A percentile compares a stretch with the other conserved stretches of the same genome.
These are phyloP conservation scores for Globisporangium nagaii DNA, from an alignment of 352 stramenopile species.

Conservation along the genomic window DNA sequence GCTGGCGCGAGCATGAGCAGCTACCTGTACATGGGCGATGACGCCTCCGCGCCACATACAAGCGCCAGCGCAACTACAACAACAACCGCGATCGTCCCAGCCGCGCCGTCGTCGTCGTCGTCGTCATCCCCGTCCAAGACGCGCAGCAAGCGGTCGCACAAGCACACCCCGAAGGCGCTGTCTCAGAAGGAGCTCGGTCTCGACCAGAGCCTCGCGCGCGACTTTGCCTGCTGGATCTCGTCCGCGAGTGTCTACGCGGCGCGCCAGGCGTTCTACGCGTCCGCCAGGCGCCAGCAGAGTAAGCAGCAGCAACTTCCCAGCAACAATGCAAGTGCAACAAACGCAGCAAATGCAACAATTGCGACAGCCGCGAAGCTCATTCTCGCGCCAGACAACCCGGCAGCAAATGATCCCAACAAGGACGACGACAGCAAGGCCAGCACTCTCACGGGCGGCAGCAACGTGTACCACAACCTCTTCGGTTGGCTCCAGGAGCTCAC, in stretches of 20 bases:
- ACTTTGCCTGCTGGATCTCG: slow-evolving; percentile 64
- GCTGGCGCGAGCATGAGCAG: slow-evolving; percentile 45
- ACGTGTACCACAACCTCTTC: slow-evolving; percentile 39
- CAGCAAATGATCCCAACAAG: slow-evolving; percentile 1
- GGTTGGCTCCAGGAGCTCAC: slow-evolving; percentile 42
- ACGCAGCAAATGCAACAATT: not conserved
- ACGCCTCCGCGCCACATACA: slow-evolving; percentile 10
- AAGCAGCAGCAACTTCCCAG: too few relatives aligned
- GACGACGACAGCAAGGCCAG: not conserved
- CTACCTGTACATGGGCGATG: slow-evolving; percentile 45
- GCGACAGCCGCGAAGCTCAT: slow-evolving; percentile 8
- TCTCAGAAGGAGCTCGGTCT: slow-evolving; percentile 55
- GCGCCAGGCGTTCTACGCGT: slow-evolving; percentile 45
- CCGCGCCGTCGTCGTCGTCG: not conserved
- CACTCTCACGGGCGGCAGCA: not conserved
- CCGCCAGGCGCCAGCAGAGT: not conserved
- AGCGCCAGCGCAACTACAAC: slow-evolving; percentile 6
- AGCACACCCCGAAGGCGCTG: slow-evolving; percentile 13
- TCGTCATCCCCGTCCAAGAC: too few relatives aligned
- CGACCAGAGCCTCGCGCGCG: slow-evolving; percentile 62
- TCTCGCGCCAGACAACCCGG: not conserved
- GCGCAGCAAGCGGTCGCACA: slow-evolving; percentile 18
- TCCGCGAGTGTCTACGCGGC: slow-evolving; percentile 53
- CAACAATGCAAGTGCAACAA: not conserved
- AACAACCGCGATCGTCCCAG: slow-evolving; percentile 5